phyloP scores from a whole-genome alignment of 768 basidiomycete species.

The Suillus decipiens region DNA sequence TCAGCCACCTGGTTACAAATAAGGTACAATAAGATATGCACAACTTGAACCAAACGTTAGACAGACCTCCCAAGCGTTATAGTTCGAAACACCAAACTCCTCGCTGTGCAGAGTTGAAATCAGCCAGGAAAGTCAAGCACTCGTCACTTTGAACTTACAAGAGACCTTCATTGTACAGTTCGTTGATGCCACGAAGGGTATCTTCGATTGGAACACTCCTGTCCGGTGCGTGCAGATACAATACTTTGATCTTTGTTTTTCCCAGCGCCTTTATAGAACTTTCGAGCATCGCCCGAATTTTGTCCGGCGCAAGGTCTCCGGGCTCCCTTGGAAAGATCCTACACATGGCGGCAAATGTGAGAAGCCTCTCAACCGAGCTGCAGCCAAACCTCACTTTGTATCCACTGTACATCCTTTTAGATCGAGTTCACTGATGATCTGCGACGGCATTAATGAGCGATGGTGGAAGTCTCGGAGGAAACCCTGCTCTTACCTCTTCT shows the following conservation, averaged over 20 bases:
- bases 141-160: conserved; percentile 36
- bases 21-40: background rate
- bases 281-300: conserved; percentile 16
- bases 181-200: conserved; percentile 47
- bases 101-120: conserved; percentile 11
- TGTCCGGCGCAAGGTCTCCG: conserved; percentile 11
- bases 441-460: background rate
- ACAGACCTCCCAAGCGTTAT: conserved; percentile 34
- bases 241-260: conserved; percentile 9
- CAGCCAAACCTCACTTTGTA: conserved; percentile 17
- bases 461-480: background rate
- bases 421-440: conserved; percentile 20
- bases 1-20: conserved; percentile 40
- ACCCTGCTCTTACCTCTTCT: conserved; percentile 16
- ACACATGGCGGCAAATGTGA: background rate
- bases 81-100: conserved; percentile 20
- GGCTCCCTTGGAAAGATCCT: conserved; percentile 14
- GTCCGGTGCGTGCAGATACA: conserved; percentile 48
- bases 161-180: conserved; percentile 51
- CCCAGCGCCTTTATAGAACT: conserved; percentile 15
- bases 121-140: background rate
- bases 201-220: conserved; percentile 46
- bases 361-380: background rate
- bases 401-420: conserved; percentile 22
- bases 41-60: background rate